These are phyloP conservation scores for Leccinum subrobustum DNA, from an alignment of 1,284 basidiomycete species.

Conservation along the genomic window DNA sequence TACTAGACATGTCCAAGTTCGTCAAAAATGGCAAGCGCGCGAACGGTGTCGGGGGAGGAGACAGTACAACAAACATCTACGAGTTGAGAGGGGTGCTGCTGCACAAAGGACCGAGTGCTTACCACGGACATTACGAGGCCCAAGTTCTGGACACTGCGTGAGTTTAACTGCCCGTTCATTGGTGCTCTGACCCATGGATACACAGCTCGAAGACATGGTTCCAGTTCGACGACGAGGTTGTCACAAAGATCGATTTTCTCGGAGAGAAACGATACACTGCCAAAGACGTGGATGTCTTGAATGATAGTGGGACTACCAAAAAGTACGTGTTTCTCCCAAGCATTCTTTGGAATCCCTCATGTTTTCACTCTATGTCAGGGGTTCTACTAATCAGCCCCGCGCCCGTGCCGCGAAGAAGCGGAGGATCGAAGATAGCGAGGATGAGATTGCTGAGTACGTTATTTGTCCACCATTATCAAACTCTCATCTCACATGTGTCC, in stretches of 20 bases:
- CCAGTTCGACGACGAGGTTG: constrained; percentile 83
- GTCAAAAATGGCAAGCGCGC: constrained; percentile 35
- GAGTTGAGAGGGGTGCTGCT: constrained; percentile 80
- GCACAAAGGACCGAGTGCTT: constrained; percentile 84
- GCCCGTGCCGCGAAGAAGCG: constrained; percentile 33
- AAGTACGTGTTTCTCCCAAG: constrained; percentile 24
- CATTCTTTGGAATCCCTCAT: constrained; percentile 1
- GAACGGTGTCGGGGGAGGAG: constrained; percentile 10
- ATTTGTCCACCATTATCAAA: constrained; percentile 20
- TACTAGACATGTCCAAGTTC: constrained; percentile 73
- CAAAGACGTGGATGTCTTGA: constrained; percentile 31
- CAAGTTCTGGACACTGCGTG: constrained; percentile 80
- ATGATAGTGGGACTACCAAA: constrained; percentile 22
- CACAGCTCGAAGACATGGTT: constrained; percentile 77
- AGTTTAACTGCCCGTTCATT: constrained; percentile 27
- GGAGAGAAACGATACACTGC: constrained; percentile 40
- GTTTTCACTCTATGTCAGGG: constrained; percentile 18
- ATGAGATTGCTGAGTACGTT: constrained; percentile 47
- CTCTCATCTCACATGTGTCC: constrained; percentile 17
- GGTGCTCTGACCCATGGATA: constrained; percentile 10
- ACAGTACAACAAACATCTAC: constrained; percentile 46
- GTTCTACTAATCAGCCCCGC: constrained; percentile 23
- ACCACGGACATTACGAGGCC: constrained; percentile 91
- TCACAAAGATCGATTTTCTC: constrained; percentile 60
- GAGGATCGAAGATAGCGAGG: constrained; percentile 62